These are phyloP conservation scores for Penicillium sp. DNA, from an alignment of 2,329 filamentous ascomycete genomes.

Conservation along the genomic window DNA sequence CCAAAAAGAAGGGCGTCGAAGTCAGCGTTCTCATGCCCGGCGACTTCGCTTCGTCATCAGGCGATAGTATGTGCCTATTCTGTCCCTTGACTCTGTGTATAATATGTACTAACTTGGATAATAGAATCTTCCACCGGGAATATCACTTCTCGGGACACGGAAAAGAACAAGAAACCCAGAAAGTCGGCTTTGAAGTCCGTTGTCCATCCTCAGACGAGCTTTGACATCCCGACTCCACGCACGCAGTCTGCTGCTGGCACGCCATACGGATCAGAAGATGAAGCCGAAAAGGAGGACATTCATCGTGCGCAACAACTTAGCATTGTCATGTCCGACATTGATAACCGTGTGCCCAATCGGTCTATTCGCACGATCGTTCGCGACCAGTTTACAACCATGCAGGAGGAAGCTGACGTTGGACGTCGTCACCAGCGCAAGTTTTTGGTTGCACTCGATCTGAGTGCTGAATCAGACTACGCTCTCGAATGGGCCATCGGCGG, in stretches of 20 bases:
- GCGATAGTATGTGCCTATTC: conserved; percentile 58
- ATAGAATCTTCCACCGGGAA: conserved; percentile 11
- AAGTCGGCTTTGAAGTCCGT: conserved; percentile 43
- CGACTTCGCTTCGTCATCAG: conserved; percentile 60
- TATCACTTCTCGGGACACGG: conserved; percentile 34
- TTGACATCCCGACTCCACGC: conserved; percentile 60
- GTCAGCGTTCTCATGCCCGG: conserved; percentile 27
- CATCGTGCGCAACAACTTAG: conserved; percentile 80
- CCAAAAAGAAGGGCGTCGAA: conserved; percentile 28
- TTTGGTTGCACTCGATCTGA: conserved; percentile 90
- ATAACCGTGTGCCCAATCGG: conserved; percentile 69
- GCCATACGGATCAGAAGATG: conserved; percentile 76
- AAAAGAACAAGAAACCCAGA: conserved; percentile 38
- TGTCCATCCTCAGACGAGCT: conserved; percentile 79
- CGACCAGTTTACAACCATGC: conserved; percentile 71
- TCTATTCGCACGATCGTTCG: conserved; percentile 86
- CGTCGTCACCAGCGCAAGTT: conserved; percentile 80
- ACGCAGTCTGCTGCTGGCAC: conserved; percentile 53
- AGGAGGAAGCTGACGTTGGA: conserved; percentile 72
- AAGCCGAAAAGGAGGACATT: conserved; percentile 78
- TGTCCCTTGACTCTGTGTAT: neutral
- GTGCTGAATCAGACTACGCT: conserved; percentile 89
- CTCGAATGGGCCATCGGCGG: conserved; percentile 97
- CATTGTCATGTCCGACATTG: conserved; percentile 72
- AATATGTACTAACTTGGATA: conserved; percentile 3